Base-by-base conservation (phyloP, 2,329 filamentous ascomycete genomes). In the Fusarium keratoplasticum region DNA sequence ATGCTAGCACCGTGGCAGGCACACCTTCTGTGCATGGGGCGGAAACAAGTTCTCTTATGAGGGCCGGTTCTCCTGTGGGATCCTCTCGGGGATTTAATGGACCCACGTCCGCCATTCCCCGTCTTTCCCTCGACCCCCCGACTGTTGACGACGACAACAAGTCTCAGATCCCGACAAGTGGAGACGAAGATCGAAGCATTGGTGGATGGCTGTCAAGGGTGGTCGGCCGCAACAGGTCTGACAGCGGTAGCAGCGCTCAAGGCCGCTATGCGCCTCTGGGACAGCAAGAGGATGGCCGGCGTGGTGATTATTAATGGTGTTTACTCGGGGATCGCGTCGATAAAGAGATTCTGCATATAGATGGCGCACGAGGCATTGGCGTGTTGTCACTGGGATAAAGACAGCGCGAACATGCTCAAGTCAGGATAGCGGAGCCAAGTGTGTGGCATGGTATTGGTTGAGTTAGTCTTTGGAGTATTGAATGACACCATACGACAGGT, bases 21-120 rank as follows among this genome's bases (percentile, higher is more conserved):
- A 98, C 96, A 0, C 95, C 96, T 2, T 90, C 91, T 52, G 87
- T 94, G 2, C 89, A 91, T 67, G 92, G 92, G 64, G 92, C 91
- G 65, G 95, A 98, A 83, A 91, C 92, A 10, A 94, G 94, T n/a
- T 95, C 95, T 4, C 87, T 98, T 13, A 91, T 97, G 82, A 90
- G 92, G 52, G 88, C 89, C 42, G 91, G 91, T 50, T 98, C 95
- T n/a, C 83, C 82, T 1, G 89, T 94, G 10, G 93, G 93, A 36
- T 95, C 93, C 13, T 92, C 95, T 55, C 90, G 92, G 61, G 87
- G 87, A 65, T 86, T 82, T 50, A 84, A 90, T 70, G 90, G 88
- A 14, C 84, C 92, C 2, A 90, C 93, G 6, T 90, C 87, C 73
- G 91, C 91, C 9, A 95, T 98, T 68, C 95, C 95, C 1, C 92